Base-by-base conservation (phyloP, 371 early-diverging fungal genomes). In the Mucor circinelloides region DNA sequence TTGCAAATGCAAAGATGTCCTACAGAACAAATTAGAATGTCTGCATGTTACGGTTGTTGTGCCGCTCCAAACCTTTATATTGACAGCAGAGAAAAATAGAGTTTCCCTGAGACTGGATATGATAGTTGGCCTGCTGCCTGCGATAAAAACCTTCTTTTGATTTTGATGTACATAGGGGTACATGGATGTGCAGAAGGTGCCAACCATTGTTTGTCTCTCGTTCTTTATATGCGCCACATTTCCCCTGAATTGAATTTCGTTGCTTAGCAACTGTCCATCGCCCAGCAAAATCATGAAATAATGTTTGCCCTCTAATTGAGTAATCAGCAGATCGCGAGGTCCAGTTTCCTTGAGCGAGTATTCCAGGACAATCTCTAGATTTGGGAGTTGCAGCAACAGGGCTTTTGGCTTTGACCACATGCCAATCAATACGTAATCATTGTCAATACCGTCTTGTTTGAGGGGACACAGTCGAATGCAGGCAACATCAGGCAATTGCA, bases 71-170 rank as follows among this genome's bases (percentile, higher is more conserved):
- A 88, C 91, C 79, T 87, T 88, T 13, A 90, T 68, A 72, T 95
- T 94, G 50, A 97, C 92, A 44, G 87, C 89, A 9, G 94, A 91
- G 68, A 88, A 95, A 36, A 87, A 63, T 9, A 96, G 82, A 66
- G 87, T 89, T 13, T 83, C 76, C 61, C 85, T 82, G n/a, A 72
- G 74, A 60, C 85, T 85, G 61, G 83, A 82, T 25, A 97, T 84
- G 28, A 97, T 88, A 0, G 96, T 91, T 1, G 98, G 95, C 28
- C 89, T 81, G 73, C 94, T 94, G 23, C 92, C 91, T 13, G 94
- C 83, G 0, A 91, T 91, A 83, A 97, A 95, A 17, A 96, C 89
- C 67, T 84, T 78, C 7, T 59, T 71, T 36, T 68, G 63, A n/a
- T 81, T 86, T 8, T 44, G 38, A 34, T 69, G 60, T 27, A 34